These are phyloP conservation scores for cucumber (Cucumis sativus) DNA, from an alignment of 306 rosid species.

Conservation along the genomic window Cucumber_9930_V3 NC_026655.2:25538501-25539000, in stretches of 20 bases:
- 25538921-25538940: background rate
- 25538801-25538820: slow-evolving; percentile 26
- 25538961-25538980: background rate
- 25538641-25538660: slow-evolving; percentile 93
- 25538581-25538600: background rate
- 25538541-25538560: background rate
- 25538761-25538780: background rate
- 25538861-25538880: slow-evolving; percentile 79
- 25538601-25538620: slow-evolving; percentile 66
- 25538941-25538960: background rate
- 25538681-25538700: slow-evolving; percentile 85
- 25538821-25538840: slow-evolving; percentile 88
- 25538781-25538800: background rate
- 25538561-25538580: background rate
- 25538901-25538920: slow-evolving; percentile 52
- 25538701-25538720: slow-evolving; percentile 82
- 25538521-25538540: background rate
- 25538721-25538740: slow-evolving; percentile 48
- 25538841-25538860: slow-evolving; percentile 76
- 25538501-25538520: slow-evolving; percentile 42
- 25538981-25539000: no score
- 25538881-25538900: slow-evolving; percentile 86
- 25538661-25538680: slow-evolving; percentile 66
- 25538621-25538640: slow-evolving; percentile 93
- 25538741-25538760: background rate